Base-by-base conservation (phyloP, 2,329 filamentous ascomycete genomes). In the Venturia oleaginea region DNA sequence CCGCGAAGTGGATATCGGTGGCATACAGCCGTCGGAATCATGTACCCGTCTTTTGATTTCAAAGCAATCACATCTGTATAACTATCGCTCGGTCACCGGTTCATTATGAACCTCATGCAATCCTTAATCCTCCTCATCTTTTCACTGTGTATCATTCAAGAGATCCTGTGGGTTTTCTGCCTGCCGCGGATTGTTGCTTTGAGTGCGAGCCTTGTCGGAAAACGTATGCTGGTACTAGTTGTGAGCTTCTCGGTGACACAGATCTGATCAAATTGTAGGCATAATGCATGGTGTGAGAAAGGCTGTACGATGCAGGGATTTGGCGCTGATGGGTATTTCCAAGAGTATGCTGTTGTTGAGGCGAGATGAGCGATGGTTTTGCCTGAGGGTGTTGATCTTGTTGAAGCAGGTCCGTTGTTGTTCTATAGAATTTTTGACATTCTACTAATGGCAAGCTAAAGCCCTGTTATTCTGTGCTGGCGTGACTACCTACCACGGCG, bases 391-490 rank as follows among this genome's bases (percentile, higher is more conserved):
- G 66, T 75, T 61, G 73, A 76, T 61, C 70, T 77, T 59, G 71
- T 71, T 54, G 71, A 67, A n/a, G 71, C 74, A 4, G 74, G 78
- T 46, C 70, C 71, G 10, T 67, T 73, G 30, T 65, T 73, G 71
- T 61, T 19, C 7, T 34, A 34, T 34, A 6, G 27, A 19, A 7
- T 10, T 7, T 55, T 55, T 4, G 2, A 34, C 19, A 5, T n/a
- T 4, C 10, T 30, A 13, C 51, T 34, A n/a, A 55, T 11, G 19
- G 6, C 6, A 4, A 13, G 22, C 13, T 27, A 34, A 55, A 55
- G 72, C 71, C 19, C 77, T 79, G 15, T 67, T 83, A 4, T 80
- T 83, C 68, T 83, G 81, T 67, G 80, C 81, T 0, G 81, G 80
- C 1, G 76, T 82, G 59, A 82, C 81, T 0, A 54, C 65, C 30